These are phyloP conservation scores for Aspergillus brunneoviolaceus DNA, from an alignment of 2,329 filamentous ascomycete genomes.

Conservation along the genomic window DNA sequence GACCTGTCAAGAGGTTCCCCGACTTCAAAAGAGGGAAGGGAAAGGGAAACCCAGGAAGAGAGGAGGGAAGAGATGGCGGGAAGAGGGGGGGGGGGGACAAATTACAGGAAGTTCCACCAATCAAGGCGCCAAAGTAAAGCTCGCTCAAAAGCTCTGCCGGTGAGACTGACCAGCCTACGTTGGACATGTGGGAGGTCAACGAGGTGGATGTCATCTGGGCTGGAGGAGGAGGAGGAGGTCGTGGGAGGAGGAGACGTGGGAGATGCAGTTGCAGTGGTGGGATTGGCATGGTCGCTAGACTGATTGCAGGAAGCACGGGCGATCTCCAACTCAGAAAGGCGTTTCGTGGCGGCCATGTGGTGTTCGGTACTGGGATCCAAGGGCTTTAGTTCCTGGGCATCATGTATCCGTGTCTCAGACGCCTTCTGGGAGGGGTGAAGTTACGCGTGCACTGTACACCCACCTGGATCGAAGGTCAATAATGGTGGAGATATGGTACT, in stretches of 20 bases:
- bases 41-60: background rate
- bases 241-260: slow-evolving; percentile 56
- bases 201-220: slow-evolving; percentile 52
- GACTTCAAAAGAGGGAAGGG: background rate
- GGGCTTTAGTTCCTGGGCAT: background rate
- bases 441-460: slow-evolving; percentile 10
- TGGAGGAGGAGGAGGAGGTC: slow-evolving; percentile 50
- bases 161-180: slow-evolving; percentile 71
- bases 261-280: slow-evolving; percentile 24
- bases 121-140: slow-evolving; percentile 67
- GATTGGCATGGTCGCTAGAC: no score
- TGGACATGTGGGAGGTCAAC: slow-evolving; percentile 62
- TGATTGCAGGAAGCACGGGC: no score
- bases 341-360: slow-evolving; percentile 64
- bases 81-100: slow-evolving; percentile 18
- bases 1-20: no score
- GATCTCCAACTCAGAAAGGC: slow-evolving; percentile 39
- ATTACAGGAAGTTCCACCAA: slow-evolving; percentile 64
- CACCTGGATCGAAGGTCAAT: slow-evolving; percentile 79
- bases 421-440: background rate
- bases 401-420: background rate
- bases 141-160: slow-evolving; percentile 68
- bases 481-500: slow-evolving; percentile 67
- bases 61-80: slow-evolving; percentile 10
- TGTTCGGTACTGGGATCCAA: slow-evolving; percentile 64